phyloP scores from a whole-genome alignment of 257 asterid species.

The Rubia yunnanensis region DNA sequence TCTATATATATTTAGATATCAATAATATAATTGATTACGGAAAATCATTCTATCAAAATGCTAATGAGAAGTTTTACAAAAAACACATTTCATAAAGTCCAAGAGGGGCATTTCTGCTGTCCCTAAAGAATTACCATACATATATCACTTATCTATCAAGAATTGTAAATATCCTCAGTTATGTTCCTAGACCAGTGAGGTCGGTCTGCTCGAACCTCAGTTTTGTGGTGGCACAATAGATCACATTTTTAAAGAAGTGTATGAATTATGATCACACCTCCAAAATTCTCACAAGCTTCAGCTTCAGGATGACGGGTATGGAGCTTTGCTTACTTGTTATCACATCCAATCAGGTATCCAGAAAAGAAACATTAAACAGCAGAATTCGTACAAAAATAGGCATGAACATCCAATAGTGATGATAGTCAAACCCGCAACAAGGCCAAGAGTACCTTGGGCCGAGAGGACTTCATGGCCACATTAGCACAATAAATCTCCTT shows the following conservation, averaged over 20 bases:
- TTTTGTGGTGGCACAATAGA: constrained; percentile 79
- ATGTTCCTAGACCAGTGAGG: constrained; percentile 77
- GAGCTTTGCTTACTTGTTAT: constrained; percentile 75
- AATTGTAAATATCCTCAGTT: constrained; percentile 84
- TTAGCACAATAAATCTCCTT: too few relatives aligned
- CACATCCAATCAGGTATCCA: constrained; percentile 94
- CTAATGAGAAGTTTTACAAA: too few relatives aligned
- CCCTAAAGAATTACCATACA: constrained; percentile 97
- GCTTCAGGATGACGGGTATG: constrained; percentile 88
- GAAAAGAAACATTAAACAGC: constrained; percentile 12
- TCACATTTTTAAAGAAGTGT: constrained; percentile 63
- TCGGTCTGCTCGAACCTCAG: constrained; percentile 80
- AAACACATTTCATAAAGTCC: not conserved
- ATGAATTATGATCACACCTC: constrained; percentile 93
- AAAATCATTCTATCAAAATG: too few relatives aligned
- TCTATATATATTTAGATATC: too few relatives aligned
- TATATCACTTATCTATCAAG: constrained; percentile 98
- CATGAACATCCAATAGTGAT: not conserved
- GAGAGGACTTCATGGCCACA: too few relatives aligned
- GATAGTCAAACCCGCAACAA: too few relatives aligned
- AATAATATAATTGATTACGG: too few relatives aligned
- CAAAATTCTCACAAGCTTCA: constrained; percentile 83
- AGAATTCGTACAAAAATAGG: not conserved
- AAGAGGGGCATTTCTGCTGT: constrained; percentile 69
- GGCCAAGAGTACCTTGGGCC: too few relatives aligned